Conservation (phyloP, 2,329 filamentous ascomycete genomes). For the Proliferodiscus dingleyae region DNA sequence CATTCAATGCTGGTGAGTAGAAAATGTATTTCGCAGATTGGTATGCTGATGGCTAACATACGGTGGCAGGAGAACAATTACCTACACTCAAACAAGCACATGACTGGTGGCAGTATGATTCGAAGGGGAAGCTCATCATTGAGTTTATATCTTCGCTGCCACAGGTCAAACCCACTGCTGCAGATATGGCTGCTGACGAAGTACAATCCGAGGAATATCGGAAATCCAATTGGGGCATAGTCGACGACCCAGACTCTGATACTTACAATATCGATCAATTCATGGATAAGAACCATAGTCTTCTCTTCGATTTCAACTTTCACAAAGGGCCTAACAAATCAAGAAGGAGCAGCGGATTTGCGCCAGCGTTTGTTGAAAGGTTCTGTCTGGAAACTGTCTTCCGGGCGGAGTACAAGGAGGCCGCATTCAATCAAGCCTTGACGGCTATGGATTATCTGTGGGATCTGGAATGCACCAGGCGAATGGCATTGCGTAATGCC, state of each 20-base stretch:
- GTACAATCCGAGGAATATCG: neutral
- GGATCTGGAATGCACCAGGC: slow-evolving; percentile 23
- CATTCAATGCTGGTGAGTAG: slow-evolving; percentile 26
- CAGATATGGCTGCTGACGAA: neutral
- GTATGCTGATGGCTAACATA: neutral
- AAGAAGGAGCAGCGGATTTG: slow-evolving; percentile 12
- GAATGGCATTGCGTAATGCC: slow-evolving; percentile 17
- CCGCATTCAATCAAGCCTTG: slow-evolving; percentile 21
- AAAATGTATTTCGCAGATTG: neutral
- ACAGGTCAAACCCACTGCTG: slow-evolving; percentile 6
- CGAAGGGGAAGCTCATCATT: slow-evolving; percentile 19
- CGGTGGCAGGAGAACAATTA: slow-evolving; percentile 17
- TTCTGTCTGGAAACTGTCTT: slow-evolving; percentile 20
- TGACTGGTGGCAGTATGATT: slow-evolving; percentile 23
- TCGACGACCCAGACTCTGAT: neutral
- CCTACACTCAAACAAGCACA: slow-evolving; percentile 22
- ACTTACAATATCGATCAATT: slow-evolving; percentile 14
- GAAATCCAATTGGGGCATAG: neutral
- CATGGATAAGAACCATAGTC: slow-evolving; percentile 14
- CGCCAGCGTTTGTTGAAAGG: slow-evolving; percentile 13
- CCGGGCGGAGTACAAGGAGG: slow-evolving; percentile 15
- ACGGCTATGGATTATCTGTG: slow-evolving; percentile 26
- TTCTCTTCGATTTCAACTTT: slow-evolving; percentile 15
- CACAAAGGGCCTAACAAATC: neutral
- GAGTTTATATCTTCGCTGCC: slow-evolving; percentile 18